phyloP scores from a whole-genome alignment of 2,329 filamentous ascomycete species.

The Fusarium camptoceras region DNA sequence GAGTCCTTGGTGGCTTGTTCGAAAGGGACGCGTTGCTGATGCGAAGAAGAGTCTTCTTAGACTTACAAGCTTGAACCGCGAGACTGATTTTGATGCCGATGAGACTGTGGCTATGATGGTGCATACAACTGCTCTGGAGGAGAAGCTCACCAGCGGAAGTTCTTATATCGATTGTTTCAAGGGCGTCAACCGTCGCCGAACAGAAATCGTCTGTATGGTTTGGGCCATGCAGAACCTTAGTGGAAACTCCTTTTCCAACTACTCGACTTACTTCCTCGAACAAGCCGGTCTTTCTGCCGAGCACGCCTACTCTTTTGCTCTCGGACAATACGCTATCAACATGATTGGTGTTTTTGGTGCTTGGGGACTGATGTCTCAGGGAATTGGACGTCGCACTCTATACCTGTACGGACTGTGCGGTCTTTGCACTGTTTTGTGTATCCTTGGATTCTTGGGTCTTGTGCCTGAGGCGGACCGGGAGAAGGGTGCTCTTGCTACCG shows the following conservation, averaged over 20 bases:
- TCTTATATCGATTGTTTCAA: conserved; percentile 87
- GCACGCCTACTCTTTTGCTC: conserved; percentile 66
- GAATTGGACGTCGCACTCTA: conserved; percentile 79
- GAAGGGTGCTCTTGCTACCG: conserved; percentile 78
- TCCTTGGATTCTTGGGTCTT: conserved; percentile 86
- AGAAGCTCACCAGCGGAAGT: conserved; percentile 77
- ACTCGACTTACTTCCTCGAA: conserved; percentile 72
- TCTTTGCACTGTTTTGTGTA: conserved; percentile 80
- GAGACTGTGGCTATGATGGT: conserved; percentile 94
- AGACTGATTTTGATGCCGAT: conserved; percentile 81
- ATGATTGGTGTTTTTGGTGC: conserved; percentile 85
- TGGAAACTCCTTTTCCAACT: conserved; percentile 73
- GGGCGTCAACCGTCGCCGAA: conserved; percentile 81
- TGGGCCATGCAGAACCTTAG: conserved; percentile 74
- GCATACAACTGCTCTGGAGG: conserved; percentile 85
- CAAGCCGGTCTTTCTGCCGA: conserved; percentile 66
- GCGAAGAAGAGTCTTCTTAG: conserved; percentile 75
- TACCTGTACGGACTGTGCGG: conserved; percentile 81
- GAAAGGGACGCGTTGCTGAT: conserved; percentile 71
- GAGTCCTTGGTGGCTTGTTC: conserved; percentile 80
- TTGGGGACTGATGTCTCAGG: conserved; percentile 81
- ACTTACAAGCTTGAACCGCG: conserved; percentile 70
- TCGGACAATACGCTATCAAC: conserved; percentile 76
- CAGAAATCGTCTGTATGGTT: conserved; percentile 74
- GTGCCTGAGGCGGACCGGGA: conserved; percentile 70